Base-by-base conservation (phyloP, 2,329 filamentous ascomycete genomes). In the Capronia coronata region DNA sequence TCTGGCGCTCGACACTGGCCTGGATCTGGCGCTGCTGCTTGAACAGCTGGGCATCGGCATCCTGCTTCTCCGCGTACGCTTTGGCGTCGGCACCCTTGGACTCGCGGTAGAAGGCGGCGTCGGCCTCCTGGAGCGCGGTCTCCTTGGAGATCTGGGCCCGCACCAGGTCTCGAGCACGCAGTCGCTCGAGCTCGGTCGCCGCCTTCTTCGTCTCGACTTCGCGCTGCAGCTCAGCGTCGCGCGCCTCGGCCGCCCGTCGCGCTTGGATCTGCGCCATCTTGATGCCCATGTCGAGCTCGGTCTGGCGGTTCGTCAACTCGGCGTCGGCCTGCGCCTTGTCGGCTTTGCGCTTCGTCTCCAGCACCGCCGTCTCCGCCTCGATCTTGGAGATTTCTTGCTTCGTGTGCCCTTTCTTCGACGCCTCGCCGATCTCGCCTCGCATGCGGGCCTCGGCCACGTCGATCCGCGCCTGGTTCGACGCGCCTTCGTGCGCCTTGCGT, bases 361-460 rank as follows among this genome's bases (percentile, higher is more conserved):
- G 78, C 1, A 93, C 86, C 1, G 87, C 86, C 1, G 87, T 94
- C 60, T 87, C 82, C 57, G 87, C 87, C 66, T 90, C 80, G 69
- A 94, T 94, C 72, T 89, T 91, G 60, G 87, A 86, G 35, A 94
- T 86, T 63, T 90, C 84, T 47, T 89, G 86, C 65, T 93, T 88
- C 55, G 89, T 85, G 61, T 86, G 78, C 56, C 87, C 87, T 62
- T 82, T 79, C 62, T 86, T 84, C 65, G 88, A 76, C 19, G 87
- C 82, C 67, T 93, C 87, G 50, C 69, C 69, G 23, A 71, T 69
- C 50, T 71, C 83, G 62, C 86, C 82, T 57, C 84, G 66, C 67
- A 79, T 80, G 11, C 74, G 68, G 6, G 77, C 78, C 56, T 79
- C 72, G 11, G 77, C 77, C 16, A 80, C 77, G 54, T 80, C 77